Percentiles rank a stretch among this genome's conserved stretches.
phyloP scores from a whole-genome alignment of 495 filamentous ascomycete species.

The Aspergillus wentii region DNA sequence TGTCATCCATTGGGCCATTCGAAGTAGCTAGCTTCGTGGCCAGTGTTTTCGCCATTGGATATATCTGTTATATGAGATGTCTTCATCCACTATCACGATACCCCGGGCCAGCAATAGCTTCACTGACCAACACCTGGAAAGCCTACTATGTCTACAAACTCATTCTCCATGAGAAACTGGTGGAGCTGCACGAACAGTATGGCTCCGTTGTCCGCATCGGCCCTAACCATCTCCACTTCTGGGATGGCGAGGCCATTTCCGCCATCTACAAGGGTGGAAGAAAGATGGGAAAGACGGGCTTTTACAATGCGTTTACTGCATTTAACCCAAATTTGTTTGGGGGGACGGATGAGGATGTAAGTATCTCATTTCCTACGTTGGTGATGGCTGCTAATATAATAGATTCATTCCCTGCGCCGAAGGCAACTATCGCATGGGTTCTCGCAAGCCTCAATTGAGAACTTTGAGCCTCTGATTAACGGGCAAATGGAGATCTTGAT shows the following conservation, averaged over 20 bases:
- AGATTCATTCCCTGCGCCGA: neutral
- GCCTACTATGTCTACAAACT: neutral
- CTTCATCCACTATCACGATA: neutral
- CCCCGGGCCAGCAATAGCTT: neutral
- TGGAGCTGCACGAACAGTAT: constrained; percentile 21
- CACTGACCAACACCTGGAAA: neutral
- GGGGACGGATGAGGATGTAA: neutral
- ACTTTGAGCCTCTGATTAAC: neutral
- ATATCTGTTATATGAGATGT: neutral
- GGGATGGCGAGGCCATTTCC: neutral
- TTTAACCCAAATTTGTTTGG: neutral
- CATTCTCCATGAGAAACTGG: neutral
- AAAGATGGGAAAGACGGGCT: neutral
- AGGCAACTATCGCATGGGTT: neutral
- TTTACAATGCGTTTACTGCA: neutral
- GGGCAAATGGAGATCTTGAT: neutral
- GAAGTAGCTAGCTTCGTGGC: too few species aligned
- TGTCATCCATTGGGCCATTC: too few species aligned
- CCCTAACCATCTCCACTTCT: constrained; percentile 22
- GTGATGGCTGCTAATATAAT: neutral
- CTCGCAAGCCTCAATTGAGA: neutral
- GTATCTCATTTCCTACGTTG: neutral
- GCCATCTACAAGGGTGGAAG: neutral
- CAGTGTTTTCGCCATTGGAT: too few species aligned
- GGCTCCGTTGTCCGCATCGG: constrained; percentile 30